Conservation (phyloP, 164 flowering plant species). For the Vitis rotundifolia region DNA sequence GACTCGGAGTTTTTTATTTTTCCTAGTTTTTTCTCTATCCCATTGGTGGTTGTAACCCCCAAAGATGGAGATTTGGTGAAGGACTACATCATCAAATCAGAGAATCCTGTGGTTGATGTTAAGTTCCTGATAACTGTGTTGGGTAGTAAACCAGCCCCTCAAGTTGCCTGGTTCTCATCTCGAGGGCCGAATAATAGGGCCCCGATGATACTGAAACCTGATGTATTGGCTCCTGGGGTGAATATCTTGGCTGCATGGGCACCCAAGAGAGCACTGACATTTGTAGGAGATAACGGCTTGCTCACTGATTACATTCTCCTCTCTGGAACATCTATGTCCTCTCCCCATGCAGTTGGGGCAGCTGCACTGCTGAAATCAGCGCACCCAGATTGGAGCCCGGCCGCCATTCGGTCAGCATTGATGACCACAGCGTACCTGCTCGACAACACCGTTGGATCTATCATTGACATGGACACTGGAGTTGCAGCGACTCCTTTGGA, state of each 20-base stretch:
- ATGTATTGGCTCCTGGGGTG: neutral
- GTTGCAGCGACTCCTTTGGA: neutral
- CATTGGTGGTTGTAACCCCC: constrained; percentile 2
- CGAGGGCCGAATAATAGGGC: constrained; percentile 11
- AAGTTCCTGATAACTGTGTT: constrained; percentile 12
- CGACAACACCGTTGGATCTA: neutral
- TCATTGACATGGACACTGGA: neutral
- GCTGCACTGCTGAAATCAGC: neutral
- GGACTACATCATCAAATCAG: too few species aligned
- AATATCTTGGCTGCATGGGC: constrained; percentile 3
- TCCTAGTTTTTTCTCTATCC: too few species aligned
- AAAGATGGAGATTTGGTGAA: constrained; percentile 2
- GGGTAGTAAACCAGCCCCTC: constrained; percentile 21
- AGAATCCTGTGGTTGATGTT: constrained; percentile 5
- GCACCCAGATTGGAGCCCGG: constrained; percentile 6
- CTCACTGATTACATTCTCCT: neutral
- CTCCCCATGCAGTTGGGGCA: neutral
- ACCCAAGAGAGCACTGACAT: too few species aligned
- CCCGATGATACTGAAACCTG: constrained; percentile 21
- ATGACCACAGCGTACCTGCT: constrained; percentile 1
- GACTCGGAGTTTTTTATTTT: too few species aligned
- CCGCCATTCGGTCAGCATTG: constrained; percentile 7
- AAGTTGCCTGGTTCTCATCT: constrained; percentile 17
- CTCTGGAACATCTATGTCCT: constrained; percentile 21
- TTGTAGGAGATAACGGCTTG: neutral